Conservation (phyloP, 768 basidiomycete genomes). For the Pleurotus eryngii region DNA sequence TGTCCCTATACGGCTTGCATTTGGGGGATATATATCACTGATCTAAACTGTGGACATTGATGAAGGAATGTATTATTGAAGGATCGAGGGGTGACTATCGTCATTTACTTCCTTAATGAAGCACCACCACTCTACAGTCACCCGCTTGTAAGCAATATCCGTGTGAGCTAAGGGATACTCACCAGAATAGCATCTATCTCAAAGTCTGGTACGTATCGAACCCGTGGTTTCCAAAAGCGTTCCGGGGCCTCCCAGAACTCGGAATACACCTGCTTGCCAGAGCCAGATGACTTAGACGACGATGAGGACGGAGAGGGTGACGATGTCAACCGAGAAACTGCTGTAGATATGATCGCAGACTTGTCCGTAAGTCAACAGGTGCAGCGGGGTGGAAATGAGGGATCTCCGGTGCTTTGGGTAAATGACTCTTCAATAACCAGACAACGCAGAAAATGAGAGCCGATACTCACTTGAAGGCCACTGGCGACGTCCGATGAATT, state of each 20-base stretch:
- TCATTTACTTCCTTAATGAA: conserved; percentile 28
- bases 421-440: not conserved
- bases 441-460: not conserved
- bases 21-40: too few relatives aligned
- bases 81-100: too few relatives aligned
- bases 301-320: conserved; percentile 15
- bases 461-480: conserved; percentile 41
- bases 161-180: conserved; percentile 15
- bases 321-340: conserved; percentile 22
- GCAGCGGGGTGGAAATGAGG: conserved; percentile 65
- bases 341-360: conserved; percentile 43
- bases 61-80: too few relatives aligned
- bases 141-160: conserved; percentile 6
- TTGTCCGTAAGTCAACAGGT: conserved; percentile 55
- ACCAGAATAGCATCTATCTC: conserved; percentile 73
- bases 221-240: conserved; percentile 51
- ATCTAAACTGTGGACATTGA: too few relatives aligned
- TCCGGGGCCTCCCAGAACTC: conserved; percentile 70
- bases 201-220: conserved; percentile 43
- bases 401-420: conserved; percentile 27
- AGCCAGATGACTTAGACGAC: conserved; percentile 15
- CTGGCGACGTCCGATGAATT: conserved; percentile 56
- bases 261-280: conserved; percentile 22
- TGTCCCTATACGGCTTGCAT: too few relatives aligned
- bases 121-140: conserved; percentile 64